Conservation (phyloP, 2,329 filamentous ascomycete species). For the Clarireedia paspali region DNA sequence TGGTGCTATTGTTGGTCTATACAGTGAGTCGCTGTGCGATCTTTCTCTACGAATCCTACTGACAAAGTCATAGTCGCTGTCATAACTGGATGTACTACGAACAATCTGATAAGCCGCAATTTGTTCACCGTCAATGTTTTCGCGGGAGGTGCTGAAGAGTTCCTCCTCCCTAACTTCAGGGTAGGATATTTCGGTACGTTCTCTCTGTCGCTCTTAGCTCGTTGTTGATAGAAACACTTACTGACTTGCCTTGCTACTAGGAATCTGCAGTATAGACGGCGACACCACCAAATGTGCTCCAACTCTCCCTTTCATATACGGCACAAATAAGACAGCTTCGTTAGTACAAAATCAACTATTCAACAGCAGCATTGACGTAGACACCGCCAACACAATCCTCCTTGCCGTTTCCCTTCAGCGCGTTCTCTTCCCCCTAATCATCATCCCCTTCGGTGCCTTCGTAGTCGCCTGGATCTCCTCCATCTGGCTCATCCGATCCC, state of each 20-base stretch:
- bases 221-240: no score
- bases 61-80: not conserved
- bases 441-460: not conserved
- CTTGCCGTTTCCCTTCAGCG: not conserved
- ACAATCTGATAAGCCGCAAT: no score
- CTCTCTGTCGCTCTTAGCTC: no score
- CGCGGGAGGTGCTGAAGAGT: no score
- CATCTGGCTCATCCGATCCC: not conserved
- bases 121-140: no score
- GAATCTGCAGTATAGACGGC: no score
- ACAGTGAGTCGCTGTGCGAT: not conserved
- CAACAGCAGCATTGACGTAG: not conserved
- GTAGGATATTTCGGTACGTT: no score
- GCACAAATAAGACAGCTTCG: not conserved
- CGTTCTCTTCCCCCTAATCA: not conserved
- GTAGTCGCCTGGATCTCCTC: not conserved
- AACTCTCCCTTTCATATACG: not conserved
- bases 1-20: not conserved
- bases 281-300: not conserved
- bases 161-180: no score
- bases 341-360: not conserved
- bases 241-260: no score
- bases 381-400: not conserved
- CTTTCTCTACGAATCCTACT: not conserved
- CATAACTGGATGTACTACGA: not conserved